These are phyloP conservation scores for Coriaria nepalensis DNA, from an alignment of 306 rosid genomes.

Conservation along the genomic window DNA sequence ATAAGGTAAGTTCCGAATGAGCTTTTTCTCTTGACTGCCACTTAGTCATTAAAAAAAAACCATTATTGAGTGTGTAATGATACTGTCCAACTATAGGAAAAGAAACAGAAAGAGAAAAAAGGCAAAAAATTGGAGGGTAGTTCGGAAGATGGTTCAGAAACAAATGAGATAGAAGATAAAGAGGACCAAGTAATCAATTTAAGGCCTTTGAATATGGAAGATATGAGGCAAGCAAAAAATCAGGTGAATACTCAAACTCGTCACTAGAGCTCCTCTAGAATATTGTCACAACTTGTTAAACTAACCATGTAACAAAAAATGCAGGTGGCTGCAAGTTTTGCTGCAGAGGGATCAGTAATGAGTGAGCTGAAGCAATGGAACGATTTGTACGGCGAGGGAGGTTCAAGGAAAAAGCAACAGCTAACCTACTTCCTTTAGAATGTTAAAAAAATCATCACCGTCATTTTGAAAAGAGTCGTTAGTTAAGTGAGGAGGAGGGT, in stretches of 20 bases:
- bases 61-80: conserved; percentile 4
- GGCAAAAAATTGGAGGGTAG: conserved; percentile 34
- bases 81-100: conserved; percentile 36
- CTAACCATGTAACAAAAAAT: conserved; percentile 1
- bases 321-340: conserved; percentile 91
- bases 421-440: conserved; percentile 75
- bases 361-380: conserved; percentile 88
- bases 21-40: conserved; percentile 2
- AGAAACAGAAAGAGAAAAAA: conserved; percentile 47
- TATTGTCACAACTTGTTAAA: no score
- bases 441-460: background rate
- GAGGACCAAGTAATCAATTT: conserved; percentile 45
- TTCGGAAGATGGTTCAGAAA: conserved; percentile 34
- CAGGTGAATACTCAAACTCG: conserved; percentile 31
- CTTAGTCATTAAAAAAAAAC: background rate
- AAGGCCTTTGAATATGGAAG: conserved; percentile 78
- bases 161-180: conserved; percentile 30
- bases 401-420: conserved; percentile 89
- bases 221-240: conserved; percentile 83
- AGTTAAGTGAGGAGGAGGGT: no score
- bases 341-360: conserved; percentile 78
- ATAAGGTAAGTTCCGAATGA: conserved; percentile 34
- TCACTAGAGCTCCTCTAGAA: no score
- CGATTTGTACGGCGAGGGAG: conserved; percentile 83
- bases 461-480: no score